phyloP scores from a whole-genome alignment of 768 basidiomycete species.

The Xerocomus potaroensis region DNA sequence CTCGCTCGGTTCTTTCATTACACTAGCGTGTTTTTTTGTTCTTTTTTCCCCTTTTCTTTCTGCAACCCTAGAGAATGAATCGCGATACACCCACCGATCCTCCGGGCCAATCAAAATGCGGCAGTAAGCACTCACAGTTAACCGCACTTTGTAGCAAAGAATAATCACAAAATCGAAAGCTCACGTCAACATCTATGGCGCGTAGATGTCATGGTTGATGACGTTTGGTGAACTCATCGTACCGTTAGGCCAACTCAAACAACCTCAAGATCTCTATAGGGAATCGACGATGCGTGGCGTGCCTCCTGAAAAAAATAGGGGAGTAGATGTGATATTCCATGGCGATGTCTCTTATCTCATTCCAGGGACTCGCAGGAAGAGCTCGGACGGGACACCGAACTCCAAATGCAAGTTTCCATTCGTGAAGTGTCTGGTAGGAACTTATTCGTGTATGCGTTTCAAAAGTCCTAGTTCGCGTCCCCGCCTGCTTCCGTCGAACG shows the following conservation, averaged over 20 bases:
- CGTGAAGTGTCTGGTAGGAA: background rate
- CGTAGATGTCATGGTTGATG: background rate
- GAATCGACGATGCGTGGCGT: background rate
- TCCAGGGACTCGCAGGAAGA: conserved; percentile 9
- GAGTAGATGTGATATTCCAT: background rate
- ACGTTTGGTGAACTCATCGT: conserved; percentile 1
- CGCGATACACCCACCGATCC: conserved; percentile 40
- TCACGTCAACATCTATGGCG: conserved; percentile 7
- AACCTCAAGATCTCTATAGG: conserved; percentile 4
- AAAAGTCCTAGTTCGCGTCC: conserved; percentile 37
- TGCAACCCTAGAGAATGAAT: conserved; percentile 20
- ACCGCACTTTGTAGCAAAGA: no score
- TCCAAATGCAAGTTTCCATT: conserved; percentile 45
- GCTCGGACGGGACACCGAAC: conserved; percentile 51
- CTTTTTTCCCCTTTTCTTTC: conserved; percentile 13
- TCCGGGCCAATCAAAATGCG: conserved; percentile 33
- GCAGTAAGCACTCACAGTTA: no score
- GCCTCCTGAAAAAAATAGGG: conserved; percentile 6
- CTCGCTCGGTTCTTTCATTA: conserved; percentile 10
- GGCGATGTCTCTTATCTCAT: conserved; percentile 5
- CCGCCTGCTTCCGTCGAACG: conserved; percentile 21
- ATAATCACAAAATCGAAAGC: no score
- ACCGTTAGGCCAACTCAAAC: conserved; percentile 11
- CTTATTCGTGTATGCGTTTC: conserved; percentile 20
- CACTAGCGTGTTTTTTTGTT: conserved; percentile 6